These are phyloP conservation scores for Mangifera indica DNA, from an alignment of 345 rosid genomes.

Conservation along the genomic window DNA sequence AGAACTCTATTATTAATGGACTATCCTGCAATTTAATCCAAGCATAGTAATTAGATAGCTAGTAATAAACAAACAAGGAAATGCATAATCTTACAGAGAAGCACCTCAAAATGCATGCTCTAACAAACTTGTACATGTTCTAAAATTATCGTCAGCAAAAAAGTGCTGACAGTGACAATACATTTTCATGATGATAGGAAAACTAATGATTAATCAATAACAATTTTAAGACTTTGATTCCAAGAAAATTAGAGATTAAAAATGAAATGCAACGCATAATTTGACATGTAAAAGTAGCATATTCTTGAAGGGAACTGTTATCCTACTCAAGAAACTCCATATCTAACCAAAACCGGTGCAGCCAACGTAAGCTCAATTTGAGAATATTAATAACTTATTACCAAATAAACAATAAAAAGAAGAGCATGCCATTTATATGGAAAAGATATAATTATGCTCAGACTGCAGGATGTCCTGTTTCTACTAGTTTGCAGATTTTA, in stretches of 20 bases:
- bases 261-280: constrained; percentile 2
- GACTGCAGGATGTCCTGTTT: neutral
- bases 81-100: neutral
- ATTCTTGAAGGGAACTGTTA: neutral
- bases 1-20: constrained; percentile 64
- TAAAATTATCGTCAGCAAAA: neutral
- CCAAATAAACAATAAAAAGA: neutral
- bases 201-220: neutral
- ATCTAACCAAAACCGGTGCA: neutral
- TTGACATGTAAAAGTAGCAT: neutral
- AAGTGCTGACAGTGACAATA: neutral
- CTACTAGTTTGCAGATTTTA: constrained; percentile 8
- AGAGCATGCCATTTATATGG: neutral
- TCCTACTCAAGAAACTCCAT: neutral
- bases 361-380: neutral
- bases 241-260: neutral
- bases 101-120: neutral
- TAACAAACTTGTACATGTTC: neutral
- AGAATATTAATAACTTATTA: too few relatives aligned
- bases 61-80: constrained; percentile 3
- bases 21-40: constrained; percentile 46
- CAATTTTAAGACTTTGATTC: neutral
- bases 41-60: constrained; percentile 7
- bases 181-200: constrained; percentile 5
- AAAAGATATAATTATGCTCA: neutral